These are phyloP conservation scores for Vitis hybrid DNA, from an alignment of 177 flowering plant genomes.

Conservation along the genomic window DNA sequence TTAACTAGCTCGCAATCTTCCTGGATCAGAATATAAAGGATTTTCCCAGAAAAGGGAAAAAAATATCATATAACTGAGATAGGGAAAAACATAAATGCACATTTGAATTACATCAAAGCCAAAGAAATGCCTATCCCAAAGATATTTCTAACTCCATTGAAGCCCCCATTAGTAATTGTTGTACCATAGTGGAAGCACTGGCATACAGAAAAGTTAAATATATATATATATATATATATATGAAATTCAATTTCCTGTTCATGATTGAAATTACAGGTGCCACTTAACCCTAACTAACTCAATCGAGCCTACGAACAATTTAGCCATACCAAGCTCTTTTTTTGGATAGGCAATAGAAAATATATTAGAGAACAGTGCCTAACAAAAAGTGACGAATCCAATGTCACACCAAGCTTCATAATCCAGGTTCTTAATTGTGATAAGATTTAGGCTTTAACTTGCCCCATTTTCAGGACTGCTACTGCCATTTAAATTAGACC, in stretches of 20 bases:
- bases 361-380: too few relatives aligned
- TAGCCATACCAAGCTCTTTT: background rate
- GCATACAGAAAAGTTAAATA: background rate
- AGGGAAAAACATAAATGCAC: background rate
- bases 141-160: too few relatives aligned
- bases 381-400: too few relatives aligned
- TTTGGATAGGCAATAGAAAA: too few relatives aligned
- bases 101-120: background rate
- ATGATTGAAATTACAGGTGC: background rate
- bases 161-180: too few relatives aligned
- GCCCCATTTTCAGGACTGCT: background rate
- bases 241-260: background rate
- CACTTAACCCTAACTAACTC: background rate
- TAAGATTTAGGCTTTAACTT: background rate
- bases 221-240: background rate
- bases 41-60: too few relatives aligned
- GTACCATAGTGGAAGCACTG: too few relatives aligned
- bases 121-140: too few relatives aligned
- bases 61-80: background rate
- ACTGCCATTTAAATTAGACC: background rate
- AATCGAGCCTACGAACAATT: background rate
- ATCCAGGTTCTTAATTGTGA: background rate
- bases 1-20: slow-evolving; percentile 58
- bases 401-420: background rate
- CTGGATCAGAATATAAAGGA: slow-evolving; percentile 34